Conservation (phyloP, 441 rosid species). For the Adansonia madagascariensis region DNA sequence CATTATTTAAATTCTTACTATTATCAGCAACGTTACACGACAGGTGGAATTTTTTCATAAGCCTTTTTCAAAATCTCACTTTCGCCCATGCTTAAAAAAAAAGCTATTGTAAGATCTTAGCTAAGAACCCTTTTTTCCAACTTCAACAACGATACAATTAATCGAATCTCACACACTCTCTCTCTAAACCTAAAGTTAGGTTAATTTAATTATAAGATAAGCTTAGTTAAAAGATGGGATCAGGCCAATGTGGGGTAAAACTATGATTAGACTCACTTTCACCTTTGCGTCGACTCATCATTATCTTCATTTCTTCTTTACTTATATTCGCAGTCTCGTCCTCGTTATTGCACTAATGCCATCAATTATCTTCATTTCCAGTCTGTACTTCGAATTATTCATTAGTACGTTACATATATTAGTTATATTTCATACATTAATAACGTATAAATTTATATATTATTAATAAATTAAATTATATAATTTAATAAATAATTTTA, state of each 20-base stretch:
- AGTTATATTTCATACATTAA: no score
- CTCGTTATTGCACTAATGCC: not conserved
- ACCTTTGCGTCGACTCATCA: constrained; percentile 32
- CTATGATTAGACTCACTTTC: constrained; percentile 33
- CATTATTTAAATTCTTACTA: not conserved
- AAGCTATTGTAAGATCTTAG: not conserved
- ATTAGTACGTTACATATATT: not conserved
- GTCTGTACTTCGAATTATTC: not conserved
- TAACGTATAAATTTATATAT: no score
- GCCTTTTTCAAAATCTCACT: not conserved
- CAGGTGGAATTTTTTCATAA: not conserved
- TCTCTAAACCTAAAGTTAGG: not conserved
- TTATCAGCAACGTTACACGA: not conserved
- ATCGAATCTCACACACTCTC: not conserved
- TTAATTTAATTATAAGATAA: no score
- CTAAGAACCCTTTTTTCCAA: not conserved
- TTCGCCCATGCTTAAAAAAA: not conserved
- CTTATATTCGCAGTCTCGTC: not conserved
- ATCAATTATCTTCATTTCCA: not conserved
- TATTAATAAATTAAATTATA: no score
- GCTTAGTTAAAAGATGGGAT: no score
- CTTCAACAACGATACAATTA: not conserved
- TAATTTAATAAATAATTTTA: no score
- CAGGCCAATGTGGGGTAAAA: constrained; percentile 3
- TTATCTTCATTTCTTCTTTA: constrained; percentile 25